Percentiles rank a stretch among this genome's conserved stretches.
Evolutionary conservation across 257 asterid genomes (phyloP).

Genomic region (Jacaranda mimosifolia): DNA sequence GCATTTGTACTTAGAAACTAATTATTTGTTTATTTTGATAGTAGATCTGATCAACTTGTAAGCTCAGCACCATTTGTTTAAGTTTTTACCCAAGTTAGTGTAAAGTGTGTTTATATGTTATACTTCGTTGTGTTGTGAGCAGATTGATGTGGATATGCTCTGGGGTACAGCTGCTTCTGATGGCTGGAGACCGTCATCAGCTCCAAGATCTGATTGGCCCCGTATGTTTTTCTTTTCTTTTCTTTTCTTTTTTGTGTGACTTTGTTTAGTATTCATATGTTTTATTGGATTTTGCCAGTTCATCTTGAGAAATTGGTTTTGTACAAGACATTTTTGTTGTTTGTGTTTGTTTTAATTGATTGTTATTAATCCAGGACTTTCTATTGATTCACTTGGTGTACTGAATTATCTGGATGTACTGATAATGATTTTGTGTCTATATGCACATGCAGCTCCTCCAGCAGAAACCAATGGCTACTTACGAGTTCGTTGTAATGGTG

Average conservation of each 20-base stretch:
- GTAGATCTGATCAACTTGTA: slow-evolving; percentile 25
- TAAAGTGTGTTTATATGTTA: slow-evolving; percentile 18
- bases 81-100: background rate
- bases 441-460: slow-evolving; percentile 74
- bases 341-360: slow-evolving; percentile 10
- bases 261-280: background rate
- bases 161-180: slow-evolving; percentile 84
- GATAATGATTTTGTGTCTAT: slow-evolving; percentile 31
- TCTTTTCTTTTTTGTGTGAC: background rate
- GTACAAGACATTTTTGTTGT: background rate
- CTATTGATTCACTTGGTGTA: slow-evolving; percentile 2
- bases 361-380: slow-evolving; percentile 13
- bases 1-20: slow-evolving; percentile 4
- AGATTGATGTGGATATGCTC: slow-evolving; percentile 78
- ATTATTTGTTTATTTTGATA: slow-evolving; percentile 2
- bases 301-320: slow-evolving; percentile 19
- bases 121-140: slow-evolving; percentile 43
- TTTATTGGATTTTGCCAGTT: background rate
- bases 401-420: slow-evolving; percentile 13
- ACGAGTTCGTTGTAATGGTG: slow-evolving; percentile 99
- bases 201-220: slow-evolving; percentile 96
- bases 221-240: slow-evolving; percentile 54
- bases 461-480: slow-evolving; percentile 85
- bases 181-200: slow-evolving; percentile 98
- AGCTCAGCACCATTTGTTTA: background rate